phyloP scores from a whole-genome alignment of 768 basidiomycete species.

The Leccinum arenicola region DNA sequence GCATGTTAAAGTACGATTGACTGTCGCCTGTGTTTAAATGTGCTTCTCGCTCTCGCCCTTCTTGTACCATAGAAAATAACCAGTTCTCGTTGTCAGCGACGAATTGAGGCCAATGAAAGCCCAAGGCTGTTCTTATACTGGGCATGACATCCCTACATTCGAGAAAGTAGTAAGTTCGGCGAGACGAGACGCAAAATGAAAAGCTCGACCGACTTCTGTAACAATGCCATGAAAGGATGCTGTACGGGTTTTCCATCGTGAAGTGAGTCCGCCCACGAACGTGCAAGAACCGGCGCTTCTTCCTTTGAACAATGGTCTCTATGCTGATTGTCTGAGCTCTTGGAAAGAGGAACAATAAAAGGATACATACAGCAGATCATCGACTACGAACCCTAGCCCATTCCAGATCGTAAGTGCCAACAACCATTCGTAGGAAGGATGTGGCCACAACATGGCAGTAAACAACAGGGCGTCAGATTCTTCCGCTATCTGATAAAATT shows the following conservation, averaged over 20 bases:
- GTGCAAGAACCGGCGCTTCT: neutral
- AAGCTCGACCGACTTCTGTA: neutral
- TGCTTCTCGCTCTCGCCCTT: neutral
- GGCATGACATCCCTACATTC: neutral
- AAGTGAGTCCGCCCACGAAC: neutral
- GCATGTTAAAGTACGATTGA: neutral
- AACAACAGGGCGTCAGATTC: neutral
- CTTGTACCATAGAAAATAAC: neutral
- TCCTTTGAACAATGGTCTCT: neutral
- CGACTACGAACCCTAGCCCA: neutral
- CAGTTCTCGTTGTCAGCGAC: neutral
- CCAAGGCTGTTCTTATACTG: neutral
- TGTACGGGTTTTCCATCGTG: neutral
- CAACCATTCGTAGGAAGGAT: neutral
- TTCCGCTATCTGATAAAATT: neutral
- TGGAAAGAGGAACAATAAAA: neutral
- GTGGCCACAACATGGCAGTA: neutral
- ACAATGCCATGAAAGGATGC: neutral
- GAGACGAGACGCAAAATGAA: neutral
- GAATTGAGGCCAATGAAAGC: neutral
- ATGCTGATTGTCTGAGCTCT: neutral
- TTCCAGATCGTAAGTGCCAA: neutral
- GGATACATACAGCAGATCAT: neutral
- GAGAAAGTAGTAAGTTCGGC: neutral
- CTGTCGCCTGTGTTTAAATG: neutral